Percentiles rank a stretch among this genome's conserved stretches.
Conservation (phyloP, 1,284 basidiomycete genomes). For the Ceraceosorus guamensis region DNA sequence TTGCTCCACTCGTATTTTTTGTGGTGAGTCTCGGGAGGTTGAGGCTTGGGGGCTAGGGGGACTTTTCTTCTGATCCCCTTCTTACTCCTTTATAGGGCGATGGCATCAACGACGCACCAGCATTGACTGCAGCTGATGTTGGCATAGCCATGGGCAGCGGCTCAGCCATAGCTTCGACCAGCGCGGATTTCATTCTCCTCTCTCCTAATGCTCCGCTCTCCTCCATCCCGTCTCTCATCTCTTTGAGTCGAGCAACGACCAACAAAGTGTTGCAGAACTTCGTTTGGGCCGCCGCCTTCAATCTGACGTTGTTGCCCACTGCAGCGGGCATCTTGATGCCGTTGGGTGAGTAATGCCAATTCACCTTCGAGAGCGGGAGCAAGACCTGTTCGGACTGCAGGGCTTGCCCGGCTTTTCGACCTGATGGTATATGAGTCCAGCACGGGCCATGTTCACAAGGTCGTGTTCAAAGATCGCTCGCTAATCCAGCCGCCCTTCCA, state of each 20-base stretch:
- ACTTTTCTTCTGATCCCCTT: neutral
- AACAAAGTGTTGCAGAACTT: conserved; percentile 21
- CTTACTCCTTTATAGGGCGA: conserved; percentile 12
- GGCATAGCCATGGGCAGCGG: conserved; percentile 25
- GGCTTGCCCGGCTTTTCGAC: no score
- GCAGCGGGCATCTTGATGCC: conserved; percentile 10
- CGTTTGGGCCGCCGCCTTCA: conserved; percentile 25
- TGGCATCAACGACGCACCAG: conserved; percentile 39
- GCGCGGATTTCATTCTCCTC: conserved; percentile 29
- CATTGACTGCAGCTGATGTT: conserved; percentile 21
- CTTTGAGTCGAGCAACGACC: conserved; percentile 13
- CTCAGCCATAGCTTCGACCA: conserved; percentile 20
- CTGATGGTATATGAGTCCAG: no score
- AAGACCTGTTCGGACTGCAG: no score
- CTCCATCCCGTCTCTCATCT: conserved; percentile 13
- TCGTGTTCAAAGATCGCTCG: no score
- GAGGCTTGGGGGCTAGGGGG: no score
- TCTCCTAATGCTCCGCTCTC: conserved; percentile 15
- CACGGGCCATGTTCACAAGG: no score
- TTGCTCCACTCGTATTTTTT: neutral
- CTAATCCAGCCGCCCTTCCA: conserved; percentile 6
- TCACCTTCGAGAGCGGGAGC: no score
- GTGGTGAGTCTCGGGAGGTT: neutral
- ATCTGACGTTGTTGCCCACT: conserved; percentile 4
- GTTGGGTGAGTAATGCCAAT: conserved; percentile 6